Evolutionary conservation across 305 asterid species (phyloP), one percentile per base, ranked within the genome.

Genomic region (Petunia hybrid): DNA sequence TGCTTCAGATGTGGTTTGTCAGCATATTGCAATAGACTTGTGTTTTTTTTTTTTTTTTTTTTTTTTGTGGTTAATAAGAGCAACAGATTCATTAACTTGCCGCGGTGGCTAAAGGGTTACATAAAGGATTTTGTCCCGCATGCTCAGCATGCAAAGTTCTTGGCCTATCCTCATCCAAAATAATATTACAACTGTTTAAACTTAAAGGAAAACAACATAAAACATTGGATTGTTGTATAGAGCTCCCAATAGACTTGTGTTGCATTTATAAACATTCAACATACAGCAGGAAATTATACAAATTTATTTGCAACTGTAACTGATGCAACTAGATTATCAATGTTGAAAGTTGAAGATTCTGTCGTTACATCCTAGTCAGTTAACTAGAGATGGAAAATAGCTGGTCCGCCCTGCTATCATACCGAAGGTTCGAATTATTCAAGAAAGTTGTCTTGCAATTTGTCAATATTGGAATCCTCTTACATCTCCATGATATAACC

Each of bases 311-410:
- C 31, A 45, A 31, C 57, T 5, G 35, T n/a, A 69, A 16, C 76
- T 42, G 16, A 8, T n/a, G 56, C 56, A 51, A 4, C 14, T 51
- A 51, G 56, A 51, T 51, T 51, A 51, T 51, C 10, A 51, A 8
- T 7, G 9, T 68, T 8, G 48, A 16, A 43, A 69, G 57, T 69
- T 69, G 16, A 69, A 69, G 39, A 43, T 43, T 43, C 76, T 43
- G 9, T 9, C 5, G 9, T 43, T 43, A 69, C 76, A 43, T 69
- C 76, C 59, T 8, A 9, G 57, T 45, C 76, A 43, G 57, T 22
- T 69, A 45, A 69, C 76, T 45, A 69, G 31, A 40, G 22, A 69
- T 69, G 76, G 45, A 8, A 69, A 69, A 69, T 45, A 69, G 76
- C 59, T 69, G 16, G 59, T 69, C 76, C 76, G 22, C 8, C 55